Conservation (phyloP, 306 rosid species). For the Purshia tridentata region DNA sequence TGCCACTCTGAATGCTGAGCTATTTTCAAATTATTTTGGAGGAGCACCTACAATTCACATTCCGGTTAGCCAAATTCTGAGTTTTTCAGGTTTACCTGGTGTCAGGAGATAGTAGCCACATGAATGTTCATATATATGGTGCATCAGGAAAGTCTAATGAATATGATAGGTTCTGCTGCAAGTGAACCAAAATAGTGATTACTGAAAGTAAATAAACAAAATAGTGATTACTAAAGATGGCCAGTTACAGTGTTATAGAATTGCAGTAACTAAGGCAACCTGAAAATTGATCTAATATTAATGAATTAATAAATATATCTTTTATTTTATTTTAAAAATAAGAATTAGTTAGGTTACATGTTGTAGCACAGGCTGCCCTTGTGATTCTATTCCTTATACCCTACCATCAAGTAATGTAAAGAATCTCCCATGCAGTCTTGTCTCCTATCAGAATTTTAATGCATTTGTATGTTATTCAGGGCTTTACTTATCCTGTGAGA, state of each 20-base stretch:
- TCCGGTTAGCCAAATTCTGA: constrained; percentile 38
- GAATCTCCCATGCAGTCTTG: background rate
- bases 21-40: constrained; percentile 52
- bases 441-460: constrained; percentile 27
- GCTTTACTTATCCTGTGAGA: constrained; percentile 86
- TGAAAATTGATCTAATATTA: background rate
- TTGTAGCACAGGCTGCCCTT: background rate
- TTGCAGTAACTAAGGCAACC: background rate
- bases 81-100: background rate
- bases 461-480: constrained; percentile 50
- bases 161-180: background rate
- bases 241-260: background rate
- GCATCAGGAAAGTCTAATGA: background rate
- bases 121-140: background rate
- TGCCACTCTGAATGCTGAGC: constrained; percentile 65
- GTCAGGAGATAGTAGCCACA: background rate
- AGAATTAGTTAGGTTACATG: background rate
- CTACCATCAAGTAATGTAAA: background rate
- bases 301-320: background rate
- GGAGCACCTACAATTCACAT: constrained; percentile 61
- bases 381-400: background rate
- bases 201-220: background rate
- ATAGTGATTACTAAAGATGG: background rate
- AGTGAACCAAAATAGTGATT: background rate
- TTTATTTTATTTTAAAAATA: background rate